Evolutionary conservation across 768 basidiomycete genomes (phyloP).

Genomic region (Amylocystis lapponica): DNA sequence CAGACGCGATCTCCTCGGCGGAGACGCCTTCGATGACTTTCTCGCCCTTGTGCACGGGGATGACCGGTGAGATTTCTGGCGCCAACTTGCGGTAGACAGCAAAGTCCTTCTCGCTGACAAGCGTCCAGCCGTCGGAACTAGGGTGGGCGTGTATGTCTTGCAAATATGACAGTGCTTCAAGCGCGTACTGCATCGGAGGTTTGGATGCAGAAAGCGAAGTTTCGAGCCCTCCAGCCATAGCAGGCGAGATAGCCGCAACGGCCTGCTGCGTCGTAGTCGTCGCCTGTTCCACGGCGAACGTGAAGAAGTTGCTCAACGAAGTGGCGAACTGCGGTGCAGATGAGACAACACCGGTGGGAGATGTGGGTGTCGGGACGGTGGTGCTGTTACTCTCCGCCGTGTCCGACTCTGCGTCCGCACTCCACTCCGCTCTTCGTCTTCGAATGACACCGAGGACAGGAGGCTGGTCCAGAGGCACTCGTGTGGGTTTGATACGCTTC

Average conservation of each 20-base stretch:
- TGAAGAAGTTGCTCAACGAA: conserved; percentile 66
- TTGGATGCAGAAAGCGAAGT: conserved; percentile 49
- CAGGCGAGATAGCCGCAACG: conserved; percentile 71
- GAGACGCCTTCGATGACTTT: conserved; percentile 92
- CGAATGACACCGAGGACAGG: conserved; percentile 71
- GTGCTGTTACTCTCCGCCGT: conserved; percentile 9
- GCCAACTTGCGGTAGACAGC: conserved; percentile 71
- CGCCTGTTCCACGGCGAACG: conserved; percentile 70
- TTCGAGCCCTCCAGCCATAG: conserved; percentile 34
- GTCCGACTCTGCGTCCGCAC: conserved; percentile 38
- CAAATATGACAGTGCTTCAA: conserved; percentile 78
- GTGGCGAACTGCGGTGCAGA: conserved; percentile 64
- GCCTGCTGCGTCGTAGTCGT: conserved; percentile 69
- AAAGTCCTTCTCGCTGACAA: conserved; percentile 71
- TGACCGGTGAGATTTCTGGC: conserved; percentile 68
- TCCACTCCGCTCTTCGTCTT: conserved; percentile 68
- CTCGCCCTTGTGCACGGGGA: conserved; percentile 83
- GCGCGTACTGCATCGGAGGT: conserved; percentile 71
- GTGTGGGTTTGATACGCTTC: conserved; percentile 79
- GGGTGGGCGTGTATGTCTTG: conserved; percentile 61
- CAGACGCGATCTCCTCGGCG: conserved; percentile 81
- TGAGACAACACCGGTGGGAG: conserved; percentile 18
- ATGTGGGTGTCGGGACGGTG: conserved; percentile 4
- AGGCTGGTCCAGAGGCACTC: conserved; percentile 92
- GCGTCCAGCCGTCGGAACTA: conserved; percentile 61